Evolutionary conservation across 805 yeast species (phyloP).

Genomic region (Nakazawaea peltata): DNA sequence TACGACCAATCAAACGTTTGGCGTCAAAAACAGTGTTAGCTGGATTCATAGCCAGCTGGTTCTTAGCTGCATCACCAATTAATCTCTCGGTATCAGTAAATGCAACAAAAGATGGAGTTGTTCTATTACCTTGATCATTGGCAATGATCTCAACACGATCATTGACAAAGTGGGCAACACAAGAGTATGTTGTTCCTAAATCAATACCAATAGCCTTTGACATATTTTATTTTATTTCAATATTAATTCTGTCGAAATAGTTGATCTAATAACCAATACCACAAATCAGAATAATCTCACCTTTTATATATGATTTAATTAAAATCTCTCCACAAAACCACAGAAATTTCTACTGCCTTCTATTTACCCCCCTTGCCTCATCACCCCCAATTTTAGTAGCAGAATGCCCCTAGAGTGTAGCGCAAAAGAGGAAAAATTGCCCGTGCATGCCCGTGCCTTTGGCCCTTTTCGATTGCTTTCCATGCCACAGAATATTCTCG

Average conservation of each 20-base stretch:
- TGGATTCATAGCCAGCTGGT: slow-evolving; percentile 94
- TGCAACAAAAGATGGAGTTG: slow-evolving; percentile 94
- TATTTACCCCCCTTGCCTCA: no score
- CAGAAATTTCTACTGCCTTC: neutral
- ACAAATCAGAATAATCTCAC: neutral
- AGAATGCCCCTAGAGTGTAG: no score
- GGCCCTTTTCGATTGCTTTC: no score
- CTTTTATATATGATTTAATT: neutral
- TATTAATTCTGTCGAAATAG: no score
- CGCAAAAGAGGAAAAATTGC: no score
- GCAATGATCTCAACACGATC: slow-evolving; percentile 94
- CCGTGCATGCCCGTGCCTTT: no score
- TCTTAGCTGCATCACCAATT: slow-evolving; percentile 96
- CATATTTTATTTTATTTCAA: slow-evolving; percentile 19
- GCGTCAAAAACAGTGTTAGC: slow-evolving; percentile 85
- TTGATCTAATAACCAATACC: neutral
- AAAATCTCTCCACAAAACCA: neutral
- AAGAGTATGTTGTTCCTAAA: slow-evolving; percentile 87
- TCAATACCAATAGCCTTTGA: slow-evolving; percentile 63
- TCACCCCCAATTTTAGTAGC: no score
- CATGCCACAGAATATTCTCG: no score
- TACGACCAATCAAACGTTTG: slow-evolving; percentile 92
- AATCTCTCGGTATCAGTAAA: slow-evolving; percentile 89
- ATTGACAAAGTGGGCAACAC: slow-evolving; percentile 91
- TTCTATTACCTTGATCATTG: slow-evolving; percentile 98